These are phyloP conservation scores for Barnettozyma populi DNA, from an alignment of 805 yeast species.

Conservation along the genomic window DNA sequence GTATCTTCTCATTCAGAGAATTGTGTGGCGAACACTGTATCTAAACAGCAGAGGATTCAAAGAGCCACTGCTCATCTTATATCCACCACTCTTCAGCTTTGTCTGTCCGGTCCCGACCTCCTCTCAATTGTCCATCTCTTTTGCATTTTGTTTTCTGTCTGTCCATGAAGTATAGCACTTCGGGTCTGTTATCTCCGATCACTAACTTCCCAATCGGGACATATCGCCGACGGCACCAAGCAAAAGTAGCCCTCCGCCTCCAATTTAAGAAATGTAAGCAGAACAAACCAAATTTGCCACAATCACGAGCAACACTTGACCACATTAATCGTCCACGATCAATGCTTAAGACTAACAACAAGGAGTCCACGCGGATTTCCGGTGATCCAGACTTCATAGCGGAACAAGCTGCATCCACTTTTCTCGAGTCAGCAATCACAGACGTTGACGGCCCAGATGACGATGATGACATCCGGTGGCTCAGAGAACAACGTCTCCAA, in stretches of 20 bases:
- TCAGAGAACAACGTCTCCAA: constrained; percentile 41
- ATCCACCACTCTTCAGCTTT: too few species aligned
- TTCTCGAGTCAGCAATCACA: constrained; percentile 37
- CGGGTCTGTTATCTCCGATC: neutral
- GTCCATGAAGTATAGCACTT: too few species aligned
- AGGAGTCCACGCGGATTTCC: neutral
- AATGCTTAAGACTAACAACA: neutral
- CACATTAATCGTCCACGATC: neutral
- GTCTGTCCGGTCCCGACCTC: too few species aligned
- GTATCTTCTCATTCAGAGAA: neutral
- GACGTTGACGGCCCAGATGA: constrained; percentile 28
- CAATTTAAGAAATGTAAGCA: neutral
- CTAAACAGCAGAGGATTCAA: too few species aligned
- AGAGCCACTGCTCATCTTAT: too few species aligned
- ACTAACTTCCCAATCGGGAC: neutral
- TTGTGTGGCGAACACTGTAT: too few species aligned
- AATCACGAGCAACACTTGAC: neutral
- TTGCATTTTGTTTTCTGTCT: too few species aligned
- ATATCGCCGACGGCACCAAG: neutral
- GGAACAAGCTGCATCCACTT: constrained; percentile 1
- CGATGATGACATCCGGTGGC: constrained; percentile 33
- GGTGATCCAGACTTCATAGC: constrained; percentile 1
- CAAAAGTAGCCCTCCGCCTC: too few species aligned
- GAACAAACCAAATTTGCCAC: neutral
- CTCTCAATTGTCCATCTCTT: too few species aligned